Percentiles rank a stretch among this genome's conserved stretches.
Evolutionary conservation across 1,284 basidiomycete genomes (phyloP).

Genomic region (Cutaneotrichosporon arboriforme): DNA sequence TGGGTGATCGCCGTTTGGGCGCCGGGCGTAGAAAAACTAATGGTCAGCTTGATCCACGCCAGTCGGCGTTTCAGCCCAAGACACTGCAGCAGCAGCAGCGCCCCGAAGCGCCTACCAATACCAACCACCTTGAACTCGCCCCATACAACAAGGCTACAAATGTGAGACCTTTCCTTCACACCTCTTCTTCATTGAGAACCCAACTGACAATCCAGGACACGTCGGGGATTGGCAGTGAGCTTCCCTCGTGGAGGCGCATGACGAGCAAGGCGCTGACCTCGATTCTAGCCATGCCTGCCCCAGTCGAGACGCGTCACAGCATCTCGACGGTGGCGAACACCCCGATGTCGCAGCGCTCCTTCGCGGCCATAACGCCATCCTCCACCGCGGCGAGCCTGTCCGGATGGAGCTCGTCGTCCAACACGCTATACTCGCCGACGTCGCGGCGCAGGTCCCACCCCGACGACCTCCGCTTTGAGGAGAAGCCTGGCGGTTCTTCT

Average conservation of each 20-base stretch:
- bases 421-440: constrained; percentile 1
- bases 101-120: too few species aligned
- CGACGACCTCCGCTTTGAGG: background rate
- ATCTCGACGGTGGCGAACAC: background rate
- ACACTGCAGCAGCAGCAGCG: background rate
- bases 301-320: too few species aligned
- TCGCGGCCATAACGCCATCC: background rate
- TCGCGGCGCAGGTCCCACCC: background rate
- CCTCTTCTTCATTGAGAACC: too few species aligned
- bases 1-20: background rate
- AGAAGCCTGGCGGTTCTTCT: background rate
- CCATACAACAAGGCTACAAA: too few species aligned
- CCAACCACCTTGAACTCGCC: too few species aligned
- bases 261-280: background rate
- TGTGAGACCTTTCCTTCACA: too few species aligned
- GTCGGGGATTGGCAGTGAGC: too few species aligned
- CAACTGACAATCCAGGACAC: too few species aligned
- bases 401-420: background rate
- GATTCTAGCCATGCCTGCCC: background rate
- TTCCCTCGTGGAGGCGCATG: too few species aligned
- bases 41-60: constrained; percentile 7
- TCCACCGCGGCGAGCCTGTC: background rate
- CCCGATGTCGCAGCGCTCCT: constrained; percentile 4
- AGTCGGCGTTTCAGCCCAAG: background rate
- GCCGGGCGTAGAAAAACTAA: background rate